Base-by-base conservation (phyloP, 2,329 filamentous ascomycete genomes). In the Fusarium brevicatenulatum region DNA sequence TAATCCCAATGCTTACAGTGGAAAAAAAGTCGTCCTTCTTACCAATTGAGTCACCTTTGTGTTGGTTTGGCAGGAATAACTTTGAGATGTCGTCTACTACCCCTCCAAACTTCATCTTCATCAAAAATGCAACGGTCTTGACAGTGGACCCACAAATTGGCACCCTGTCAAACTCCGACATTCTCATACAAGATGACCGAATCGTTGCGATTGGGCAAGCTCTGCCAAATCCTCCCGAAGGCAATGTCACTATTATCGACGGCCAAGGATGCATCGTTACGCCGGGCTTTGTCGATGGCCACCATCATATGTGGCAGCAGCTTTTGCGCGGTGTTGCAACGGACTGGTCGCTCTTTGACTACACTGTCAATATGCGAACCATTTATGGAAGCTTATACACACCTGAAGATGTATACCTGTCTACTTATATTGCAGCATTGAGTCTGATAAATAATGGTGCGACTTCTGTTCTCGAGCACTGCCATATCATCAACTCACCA, bases 1-100 rank as follows among this genome's bases (percentile, higher is more conserved):
- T 7, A 23, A 19, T 4, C 4, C 8, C 2, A 19, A 23, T 50
- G 4, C 2, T 23, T 7, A 23, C 10, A 32, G 5, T 32, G 3
- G 7, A 21, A 16, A 2, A n/a, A 7, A 7, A 16, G 19, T 8
- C 15, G n/a, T 3, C 0, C 4, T 30, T n/a, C 1, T 16, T 2
- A 19, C 15, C 1, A 21, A 3, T 13, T 39, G 9, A 39, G 21
- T 36, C 16, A 15, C 16, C 15, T 9, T 16, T 36, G 8, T 36
- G 8, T 36, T 2, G 7, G 2, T 9, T 18, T 18, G 18, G 34
- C 34, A 12, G 12, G 18, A 54, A 18, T 4, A 30, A 5, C 25
- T n/a, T 13, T 25, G 16, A 13, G 1, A 54, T 40, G 36, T 40
- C 52, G 6, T 0, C 13, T 9, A 16, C 36, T 12, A n/a, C 15